Evolutionary conservation across 2,329 filamentous ascomycete species (phyloP), one percentile per base, ranked within the genome.

Genomic region (Torrubiella hemipterigena): DNA sequence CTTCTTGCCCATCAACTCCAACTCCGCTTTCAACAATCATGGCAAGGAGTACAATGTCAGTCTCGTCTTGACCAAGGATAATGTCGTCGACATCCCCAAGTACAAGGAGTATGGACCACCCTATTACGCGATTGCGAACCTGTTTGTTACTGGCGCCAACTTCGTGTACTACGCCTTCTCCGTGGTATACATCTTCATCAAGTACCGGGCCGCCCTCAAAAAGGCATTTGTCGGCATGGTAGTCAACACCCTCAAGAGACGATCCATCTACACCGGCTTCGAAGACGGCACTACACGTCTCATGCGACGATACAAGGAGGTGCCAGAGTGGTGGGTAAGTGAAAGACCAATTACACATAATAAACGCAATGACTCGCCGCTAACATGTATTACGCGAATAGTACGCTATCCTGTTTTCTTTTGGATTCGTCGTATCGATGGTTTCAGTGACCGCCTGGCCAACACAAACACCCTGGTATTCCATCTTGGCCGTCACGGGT

Each of bases 1-100:
- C 0, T 67, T 61, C 24, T 48, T 67, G 8, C 63, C 63, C 6
- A 63, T 65, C 42, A 67, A 67, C 47, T 61, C 59, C 1, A 56
- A 53, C 4, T 48, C 50, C 1, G 59, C 60, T 11, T 67, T 63
- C 22, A 56, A 60, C 26, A 62, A 67, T 33, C 54, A 56, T 5
- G 59, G 52, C 2, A 54, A 46, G 0, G 39, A 47, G 0, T 67
- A 63, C 36, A 50, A 55, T 7, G 56, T 63, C 3, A 43, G 47
- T 0, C 52, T 50, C 1, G 65, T 74, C 6, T 52, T 74, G 32
- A 49, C 53, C 7, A 37, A 41, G 1, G 41, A 48, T 6, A 46
- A 50, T 0, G 21, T 48, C n/a, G 40, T 61, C 2, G 45, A 58
- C 7, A 41, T 43, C 3, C 44, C 43, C 6, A 51, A 47, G 12